Conservation (phyloP, 176 grass and related monocot genomes). For the Poa pratensis region DNA sequence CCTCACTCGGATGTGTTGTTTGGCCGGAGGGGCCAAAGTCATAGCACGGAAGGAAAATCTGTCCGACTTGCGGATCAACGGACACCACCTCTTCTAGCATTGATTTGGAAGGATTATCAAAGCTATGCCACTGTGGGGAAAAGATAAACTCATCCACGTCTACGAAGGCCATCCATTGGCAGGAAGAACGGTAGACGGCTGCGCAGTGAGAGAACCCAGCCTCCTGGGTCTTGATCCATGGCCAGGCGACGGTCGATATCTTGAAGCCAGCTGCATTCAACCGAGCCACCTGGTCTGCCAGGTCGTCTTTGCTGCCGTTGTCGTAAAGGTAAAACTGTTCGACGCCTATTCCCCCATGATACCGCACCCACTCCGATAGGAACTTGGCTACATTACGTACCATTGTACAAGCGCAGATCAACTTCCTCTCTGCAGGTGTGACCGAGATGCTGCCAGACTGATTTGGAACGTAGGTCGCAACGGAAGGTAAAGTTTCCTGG, state of each 20-base stretch:
- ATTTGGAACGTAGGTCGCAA: neutral
- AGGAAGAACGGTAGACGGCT: neutral
- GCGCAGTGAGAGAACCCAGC: neutral
- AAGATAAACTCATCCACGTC: neutral
- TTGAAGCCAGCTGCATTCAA: neutral
- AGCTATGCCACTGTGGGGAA: neutral
- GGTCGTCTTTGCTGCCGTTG: neutral
- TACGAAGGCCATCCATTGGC: neutral
- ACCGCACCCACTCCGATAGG: neutral
- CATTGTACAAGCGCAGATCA: neutral
- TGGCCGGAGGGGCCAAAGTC: neutral
- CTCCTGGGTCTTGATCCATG: neutral
- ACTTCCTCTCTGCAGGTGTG: neutral
- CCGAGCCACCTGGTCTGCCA: neutral
- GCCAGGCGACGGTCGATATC: neutral
- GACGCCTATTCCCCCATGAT: neutral
- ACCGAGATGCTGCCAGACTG: neutral
- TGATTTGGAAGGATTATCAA: neutral
- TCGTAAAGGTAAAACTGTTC: neutral
- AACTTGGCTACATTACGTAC: neutral
- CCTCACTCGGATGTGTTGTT: neutral
- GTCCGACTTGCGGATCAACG: neutral
- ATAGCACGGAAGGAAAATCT: neutral
- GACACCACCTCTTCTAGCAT: neutral
- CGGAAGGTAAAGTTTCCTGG: neutral